Conservation (phyloP, 495 filamentous ascomycete genomes). For the Tuber aestivum region DNA sequence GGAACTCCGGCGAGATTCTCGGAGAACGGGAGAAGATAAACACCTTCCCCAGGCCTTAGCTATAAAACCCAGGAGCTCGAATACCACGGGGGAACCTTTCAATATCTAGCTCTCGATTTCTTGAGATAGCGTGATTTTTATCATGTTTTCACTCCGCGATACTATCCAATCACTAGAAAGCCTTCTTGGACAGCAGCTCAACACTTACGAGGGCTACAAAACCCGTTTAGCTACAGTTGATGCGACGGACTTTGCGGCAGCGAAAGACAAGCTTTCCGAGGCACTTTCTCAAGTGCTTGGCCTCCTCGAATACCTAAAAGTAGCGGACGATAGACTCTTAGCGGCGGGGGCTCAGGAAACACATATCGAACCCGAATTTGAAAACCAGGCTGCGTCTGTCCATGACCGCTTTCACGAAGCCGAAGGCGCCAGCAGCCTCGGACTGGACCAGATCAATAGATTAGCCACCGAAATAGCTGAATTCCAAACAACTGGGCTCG, state of each 20-base stretch:
- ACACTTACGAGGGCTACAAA: background rate
- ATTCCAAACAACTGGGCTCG: background rate
- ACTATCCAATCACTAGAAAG: background rate
- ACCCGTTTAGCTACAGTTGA: background rate
- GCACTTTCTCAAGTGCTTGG: background rate
- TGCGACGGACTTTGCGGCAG: background rate
- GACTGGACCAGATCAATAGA: background rate
- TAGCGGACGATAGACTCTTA: background rate
- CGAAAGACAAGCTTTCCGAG: background rate
- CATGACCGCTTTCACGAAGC: constrained; percentile 3
- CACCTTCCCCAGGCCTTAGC: background rate
- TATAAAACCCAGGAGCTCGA: background rate
- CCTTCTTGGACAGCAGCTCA: background rate
- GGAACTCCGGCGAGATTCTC: background rate
- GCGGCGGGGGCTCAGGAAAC: background rate
- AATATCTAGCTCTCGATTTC: background rate
- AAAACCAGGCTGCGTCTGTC: background rate
- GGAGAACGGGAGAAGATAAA: background rate
- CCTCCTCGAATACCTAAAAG: constrained; percentile 3
- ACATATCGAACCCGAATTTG: background rate
- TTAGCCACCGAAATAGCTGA: background rate
- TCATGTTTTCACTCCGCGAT: background rate
- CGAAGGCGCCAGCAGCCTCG: background rate
- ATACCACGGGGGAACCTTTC: background rate
- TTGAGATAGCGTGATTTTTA: background rate